Conservation (phyloP, 2,329 filamentous ascomycete species). For the Fusarium sp. region DNA sequence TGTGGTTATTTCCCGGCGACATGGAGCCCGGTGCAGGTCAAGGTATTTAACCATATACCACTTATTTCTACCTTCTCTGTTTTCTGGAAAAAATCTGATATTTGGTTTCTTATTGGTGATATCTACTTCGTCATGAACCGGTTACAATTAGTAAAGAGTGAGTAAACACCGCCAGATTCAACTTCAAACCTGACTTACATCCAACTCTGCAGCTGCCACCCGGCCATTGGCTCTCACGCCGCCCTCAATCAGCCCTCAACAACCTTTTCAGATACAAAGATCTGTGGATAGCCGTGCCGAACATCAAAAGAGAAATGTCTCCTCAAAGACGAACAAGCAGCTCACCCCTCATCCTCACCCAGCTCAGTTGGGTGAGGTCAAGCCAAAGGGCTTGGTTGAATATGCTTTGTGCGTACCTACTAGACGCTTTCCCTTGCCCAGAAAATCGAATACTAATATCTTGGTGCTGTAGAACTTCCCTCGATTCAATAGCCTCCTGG, state of each 20-base stretch:
- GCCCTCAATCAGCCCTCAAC: not conserved
- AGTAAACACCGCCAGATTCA: not conserved
- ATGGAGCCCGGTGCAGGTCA: not conserved
- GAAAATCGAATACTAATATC: fast-evolving
- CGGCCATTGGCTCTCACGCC: slow-evolving; percentile 11
- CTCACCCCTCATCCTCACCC: not conserved
- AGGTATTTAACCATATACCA: not conserved
- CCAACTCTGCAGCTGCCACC: not conserved
- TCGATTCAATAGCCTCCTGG: slow-evolving; percentile 72
- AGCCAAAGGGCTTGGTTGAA: slow-evolving; percentile 31
- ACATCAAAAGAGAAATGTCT: not conserved
- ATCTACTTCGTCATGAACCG: not conserved
- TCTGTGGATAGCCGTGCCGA: not conserved
- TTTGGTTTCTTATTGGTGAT: fast-evolving
- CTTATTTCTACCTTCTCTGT: not conserved
- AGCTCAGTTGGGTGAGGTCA: slow-evolving; percentile 10
- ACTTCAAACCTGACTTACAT: slow-evolving; percentile 23
- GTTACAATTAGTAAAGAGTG: slow-evolving; percentile 14
- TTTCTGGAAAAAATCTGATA: not conserved
- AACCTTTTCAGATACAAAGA: fast-evolving
- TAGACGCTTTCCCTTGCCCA: fast-evolving
- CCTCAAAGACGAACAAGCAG: not conserved
- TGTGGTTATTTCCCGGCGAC: slow-evolving; percentile 35
- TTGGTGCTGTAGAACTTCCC: slow-evolving; percentile 60
- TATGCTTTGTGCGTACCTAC: slow-evolving; percentile 30